Percentiles rank a stretch among this genome's conserved stretches.
Conservation (phyloP, 2,329 filamentous ascomycete genomes). For the Hansfordia pulvinata region DNA sequence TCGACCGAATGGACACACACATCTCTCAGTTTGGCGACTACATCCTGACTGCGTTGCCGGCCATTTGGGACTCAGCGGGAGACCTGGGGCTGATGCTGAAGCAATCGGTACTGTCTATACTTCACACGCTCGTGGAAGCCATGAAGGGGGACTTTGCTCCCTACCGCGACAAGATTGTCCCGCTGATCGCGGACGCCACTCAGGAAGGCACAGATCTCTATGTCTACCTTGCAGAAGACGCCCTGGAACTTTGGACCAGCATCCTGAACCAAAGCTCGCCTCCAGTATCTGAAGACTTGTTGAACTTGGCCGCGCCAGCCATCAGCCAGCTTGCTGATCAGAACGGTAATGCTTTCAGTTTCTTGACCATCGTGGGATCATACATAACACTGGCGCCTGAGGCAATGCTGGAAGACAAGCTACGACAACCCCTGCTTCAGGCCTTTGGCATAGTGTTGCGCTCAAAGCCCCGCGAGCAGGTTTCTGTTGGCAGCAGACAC, state of each 20-base stretch:
- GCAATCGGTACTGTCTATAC: constrained; percentile 77
- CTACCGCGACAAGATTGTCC: constrained; percentile 70
- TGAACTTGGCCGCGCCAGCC: constrained; percentile 46
- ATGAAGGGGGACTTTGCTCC: constrained; percentile 66
- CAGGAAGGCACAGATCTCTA: constrained; percentile 62
- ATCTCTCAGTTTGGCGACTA: constrained; percentile 59
- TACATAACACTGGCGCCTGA: constrained; percentile 59
- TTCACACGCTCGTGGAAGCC: constrained; percentile 72
- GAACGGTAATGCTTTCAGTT: constrained; percentile 46
- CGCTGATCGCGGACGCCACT: constrained; percentile 69
- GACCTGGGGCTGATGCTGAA: constrained; percentile 82
- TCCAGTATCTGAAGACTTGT: constrained; percentile 47
- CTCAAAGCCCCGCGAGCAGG: constrained; percentile 41
- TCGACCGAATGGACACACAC: constrained; percentile 67
- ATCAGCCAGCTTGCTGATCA: constrained; percentile 56
- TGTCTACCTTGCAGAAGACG: constrained; percentile 80
- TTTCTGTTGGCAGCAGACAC: constrained; percentile 42
- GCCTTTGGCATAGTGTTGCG: constrained; percentile 36
- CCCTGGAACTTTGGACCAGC: constrained; percentile 75
- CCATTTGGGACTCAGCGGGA: constrained; percentile 72
- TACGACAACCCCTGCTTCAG: constrained; percentile 33
- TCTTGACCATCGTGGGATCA: constrained; percentile 51
- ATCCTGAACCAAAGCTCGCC: constrained; percentile 54
- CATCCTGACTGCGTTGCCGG: constrained; percentile 68
- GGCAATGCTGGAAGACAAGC: constrained; percentile 45